Base-by-base conservation (phyloP, 768 basidiomycete species). In the Lentinus brumalis region DNA sequence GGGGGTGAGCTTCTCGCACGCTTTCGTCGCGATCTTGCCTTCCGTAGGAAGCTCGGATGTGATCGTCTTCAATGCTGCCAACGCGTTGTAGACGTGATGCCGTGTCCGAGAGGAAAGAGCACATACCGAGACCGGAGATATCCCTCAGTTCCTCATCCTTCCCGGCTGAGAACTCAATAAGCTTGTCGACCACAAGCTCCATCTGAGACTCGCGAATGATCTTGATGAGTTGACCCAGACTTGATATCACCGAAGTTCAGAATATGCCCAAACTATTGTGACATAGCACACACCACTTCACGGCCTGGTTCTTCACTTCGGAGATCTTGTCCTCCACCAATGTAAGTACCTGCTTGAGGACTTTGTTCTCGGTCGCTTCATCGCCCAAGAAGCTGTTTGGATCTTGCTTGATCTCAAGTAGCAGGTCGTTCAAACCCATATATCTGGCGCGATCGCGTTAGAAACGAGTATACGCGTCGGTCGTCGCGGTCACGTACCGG, bases 301-400 rank as follows among this genome's bases (percentile, higher is more conserved):
- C 96, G 2, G 94, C 94, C 73, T 93, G 90, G 70, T 97, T 97
- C 81, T 98, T 98, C 65, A 98, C 97, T 79, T 99, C 97, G 8
- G 94, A 94, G 66, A 96, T 98, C 75, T 89, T 90, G 77, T 99
- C 97, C 70, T 92, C 91, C 5, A 98, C 89, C 18, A 98, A 83
- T 38, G 85, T 79, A 45, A 98, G 80, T 1, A 98, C 94, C 72
- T 91, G 87, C 44, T 84, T 85, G 50, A 96, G 81, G 53, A 96
- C 87, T 71, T 90, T 91, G 72, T 79, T 86, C 79, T 99, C 97
- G 35, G 88, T 84, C 5, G 80, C 67, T 72, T 98, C 96, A 71
- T 99, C 96, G 56, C 93, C 86, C 11, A 85, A 76, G 73, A 95
- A 94, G 51, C 83, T 86, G 50, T 74, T 76, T 53, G 83, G 85